These are phyloP conservation scores for Knufia fluminis DNA, from an alignment of 2,329 filamentous ascomycete species.

Conservation along the genomic window DNA sequence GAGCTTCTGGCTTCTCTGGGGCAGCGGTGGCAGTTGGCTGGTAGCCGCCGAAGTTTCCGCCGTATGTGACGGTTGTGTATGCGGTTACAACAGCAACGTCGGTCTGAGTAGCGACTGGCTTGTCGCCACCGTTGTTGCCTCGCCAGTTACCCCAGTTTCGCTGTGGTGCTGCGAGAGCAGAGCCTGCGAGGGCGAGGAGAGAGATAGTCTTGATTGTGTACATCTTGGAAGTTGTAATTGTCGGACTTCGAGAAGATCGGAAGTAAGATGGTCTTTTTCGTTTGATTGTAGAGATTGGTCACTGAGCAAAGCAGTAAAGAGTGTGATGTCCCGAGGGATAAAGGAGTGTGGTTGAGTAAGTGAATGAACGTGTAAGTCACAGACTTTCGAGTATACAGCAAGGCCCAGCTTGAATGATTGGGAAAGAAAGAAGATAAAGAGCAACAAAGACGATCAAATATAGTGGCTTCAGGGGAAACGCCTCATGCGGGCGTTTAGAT, in stretches of 20 bases:
- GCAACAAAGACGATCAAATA: constrained; percentile 3
- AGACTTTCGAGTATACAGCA: constrained; percentile 14
- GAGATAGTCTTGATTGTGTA: constrained; percentile 23
- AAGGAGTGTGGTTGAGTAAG: constrained; percentile 17
- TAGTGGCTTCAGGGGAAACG: constrained; percentile 7
- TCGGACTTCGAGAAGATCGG: background rate
- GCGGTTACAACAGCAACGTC: constrained; percentile 10
- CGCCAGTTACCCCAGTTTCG: constrained; percentile 8
- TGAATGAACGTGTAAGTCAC: constrained; percentile 19
- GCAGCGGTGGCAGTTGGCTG: constrained; percentile 27
- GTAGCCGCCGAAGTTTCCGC: constrained; percentile 3
- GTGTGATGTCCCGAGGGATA: constrained; percentile 18
- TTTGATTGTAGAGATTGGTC: background rate
- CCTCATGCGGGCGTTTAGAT: constrained; percentile 7
- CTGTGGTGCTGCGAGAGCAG: constrained; percentile 26
- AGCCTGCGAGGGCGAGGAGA: constrained; percentile 24
- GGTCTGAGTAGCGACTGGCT: constrained; percentile 7
- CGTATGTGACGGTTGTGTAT: constrained; percentile 12
- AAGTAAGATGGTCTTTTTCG: constrained; percentile 5
- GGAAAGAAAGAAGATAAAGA: constrained; percentile 10
- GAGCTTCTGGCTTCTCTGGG: no score
- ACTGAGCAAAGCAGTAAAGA: constrained; percentile 12
- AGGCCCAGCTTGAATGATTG: constrained; percentile 10
- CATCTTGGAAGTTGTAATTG: constrained; percentile 14
- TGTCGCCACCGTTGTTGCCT: constrained; percentile 13